Conservation (phyloP, 352 stramenopile species). For the Pythium brassicae region DNA sequence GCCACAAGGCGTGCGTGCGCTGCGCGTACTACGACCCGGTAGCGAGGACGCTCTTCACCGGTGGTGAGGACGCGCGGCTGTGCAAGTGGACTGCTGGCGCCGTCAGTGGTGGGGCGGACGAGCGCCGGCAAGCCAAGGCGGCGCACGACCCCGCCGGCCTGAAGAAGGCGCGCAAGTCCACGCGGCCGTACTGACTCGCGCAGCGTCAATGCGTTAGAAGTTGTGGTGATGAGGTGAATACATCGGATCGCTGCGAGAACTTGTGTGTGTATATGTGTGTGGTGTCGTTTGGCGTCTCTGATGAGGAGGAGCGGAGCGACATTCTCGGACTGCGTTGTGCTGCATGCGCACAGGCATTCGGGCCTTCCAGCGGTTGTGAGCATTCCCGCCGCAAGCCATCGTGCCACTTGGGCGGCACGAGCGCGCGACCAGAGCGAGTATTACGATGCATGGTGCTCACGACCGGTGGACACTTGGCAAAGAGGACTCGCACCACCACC, state of each 20-base stretch:
- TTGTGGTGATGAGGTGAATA: neutral
- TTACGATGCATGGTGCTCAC: too few relatives aligned
- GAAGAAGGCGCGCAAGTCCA: conserved; percentile 72
- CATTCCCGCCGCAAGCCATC: too few relatives aligned
- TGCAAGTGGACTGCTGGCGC: conserved; percentile 54
- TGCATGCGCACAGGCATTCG: too few relatives aligned
- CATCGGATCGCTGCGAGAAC: neutral
- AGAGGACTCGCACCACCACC: too few relatives aligned
- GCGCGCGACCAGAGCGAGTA: too few relatives aligned
- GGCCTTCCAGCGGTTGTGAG: too few relatives aligned
- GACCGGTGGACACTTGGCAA: too few relatives aligned
- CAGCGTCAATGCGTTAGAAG: neutral
- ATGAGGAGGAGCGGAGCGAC: too few relatives aligned
- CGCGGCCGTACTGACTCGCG: conserved; percentile 53
- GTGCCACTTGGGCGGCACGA: too few relatives aligned
- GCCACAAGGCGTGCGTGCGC: conserved; percentile 84
- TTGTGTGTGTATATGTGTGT: too few relatives aligned
- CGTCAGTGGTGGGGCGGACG: neutral
- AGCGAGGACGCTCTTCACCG: conserved; percentile 57
- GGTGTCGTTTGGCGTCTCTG: too few relatives aligned
- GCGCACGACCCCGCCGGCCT: conserved; percentile 41
- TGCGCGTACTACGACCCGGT: conserved; percentile 69
- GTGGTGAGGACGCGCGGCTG: conserved; percentile 82
- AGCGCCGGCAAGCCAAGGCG: conserved; percentile 16
- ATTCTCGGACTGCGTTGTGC: too few relatives aligned